Evolutionary conservation across 164 flowering plant genomes (phyloP).

Genomic region (Magnolia officinalis): DNA sequence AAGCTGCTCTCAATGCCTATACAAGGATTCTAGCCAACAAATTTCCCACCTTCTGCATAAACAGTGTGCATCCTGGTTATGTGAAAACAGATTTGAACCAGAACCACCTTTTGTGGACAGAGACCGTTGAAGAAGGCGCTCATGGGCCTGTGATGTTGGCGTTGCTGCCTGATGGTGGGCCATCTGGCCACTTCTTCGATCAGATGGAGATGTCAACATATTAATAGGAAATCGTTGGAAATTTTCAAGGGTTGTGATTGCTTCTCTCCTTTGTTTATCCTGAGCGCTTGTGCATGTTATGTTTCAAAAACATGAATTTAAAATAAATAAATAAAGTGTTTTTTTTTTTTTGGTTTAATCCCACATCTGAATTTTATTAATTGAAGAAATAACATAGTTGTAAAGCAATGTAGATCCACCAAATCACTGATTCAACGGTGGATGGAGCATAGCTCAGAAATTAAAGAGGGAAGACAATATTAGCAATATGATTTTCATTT

Average conservation of each 20-base stretch:
- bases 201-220: slow-evolving; percentile 12
- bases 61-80: slow-evolving; percentile 43
- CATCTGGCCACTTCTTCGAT: slow-evolving; percentile 40
- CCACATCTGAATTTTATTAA: too few species aligned
- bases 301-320: too few species aligned
- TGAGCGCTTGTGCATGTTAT: too few species aligned
- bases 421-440: too few species aligned
- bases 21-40: slow-evolving; percentile 42
- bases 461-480: too few species aligned
- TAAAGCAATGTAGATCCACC: too few species aligned
- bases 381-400: too few species aligned
- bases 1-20: slow-evolving; percentile 44
- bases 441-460: too few species aligned
- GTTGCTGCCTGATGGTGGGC: slow-evolving; percentile 31
- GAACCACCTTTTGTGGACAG: slow-evolving; percentile 13
- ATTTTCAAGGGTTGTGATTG: not conserved
- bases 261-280: too few species aligned
- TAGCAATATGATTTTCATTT: too few species aligned
- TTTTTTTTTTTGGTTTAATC: too few species aligned
- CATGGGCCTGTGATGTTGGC: slow-evolving; percentile 33
- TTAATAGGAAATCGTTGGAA: not conserved
- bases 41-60: slow-evolving; percentile 29
- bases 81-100: slow-evolving; percentile 33
- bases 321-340: too few species aligned
- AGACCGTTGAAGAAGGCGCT: slow-evolving; percentile 41